Evolutionary conservation across 192 early-diverging fungal genomes (phyloP).

Genomic region (Gorgonomyces haynaldii): DNA sequence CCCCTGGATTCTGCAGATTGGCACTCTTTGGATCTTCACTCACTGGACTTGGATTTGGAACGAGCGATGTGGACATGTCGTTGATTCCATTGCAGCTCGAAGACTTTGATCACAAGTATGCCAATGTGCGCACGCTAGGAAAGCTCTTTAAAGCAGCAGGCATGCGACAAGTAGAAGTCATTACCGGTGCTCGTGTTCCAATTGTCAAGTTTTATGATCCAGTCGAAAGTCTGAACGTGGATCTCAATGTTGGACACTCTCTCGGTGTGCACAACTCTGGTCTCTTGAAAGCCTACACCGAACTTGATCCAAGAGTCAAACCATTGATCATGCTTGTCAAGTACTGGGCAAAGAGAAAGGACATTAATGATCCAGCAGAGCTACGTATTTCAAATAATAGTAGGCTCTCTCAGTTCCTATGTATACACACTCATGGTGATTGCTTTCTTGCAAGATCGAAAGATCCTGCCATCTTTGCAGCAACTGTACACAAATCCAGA

Average conservation of each 20-base stretch:
- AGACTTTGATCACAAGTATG: constrained; percentile 8
- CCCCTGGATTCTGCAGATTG: too few species aligned
- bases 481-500: too few species aligned
- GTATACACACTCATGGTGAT: constrained; percentile 33
- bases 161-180: constrained; percentile 22
- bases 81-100: constrained; percentile 4
- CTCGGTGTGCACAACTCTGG: constrained; percentile 32
- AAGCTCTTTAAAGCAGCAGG: constrained; percentile 11
- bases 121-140: constrained; percentile 21
- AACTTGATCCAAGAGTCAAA: constrained; percentile 20
- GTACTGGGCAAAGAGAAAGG: constrained; percentile 22
- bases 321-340: constrained; percentile 38
- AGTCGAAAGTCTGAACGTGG: constrained; percentile 9
- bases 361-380: constrained; percentile 31
- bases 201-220: constrained; percentile 40
- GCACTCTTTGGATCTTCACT: constrained; percentile 36
- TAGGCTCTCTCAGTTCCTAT: constrained; percentile 36
- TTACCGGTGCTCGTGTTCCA: constrained; percentile 27
- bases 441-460: constrained; percentile 21
- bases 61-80: constrained; percentile 27
- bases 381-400: constrained; percentile 20
- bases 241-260: constrained; percentile 32
- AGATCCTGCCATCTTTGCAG: constrained; percentile 31
- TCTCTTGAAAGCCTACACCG: constrained; percentile 23
- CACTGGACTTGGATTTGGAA: constrained; percentile 23